A percentile compares a stretch with the other conserved stretches of the same genome.
Conservation (phyloP, 2,329 filamentous ascomycete genomes). For the Elsinoe perseae region DNA sequence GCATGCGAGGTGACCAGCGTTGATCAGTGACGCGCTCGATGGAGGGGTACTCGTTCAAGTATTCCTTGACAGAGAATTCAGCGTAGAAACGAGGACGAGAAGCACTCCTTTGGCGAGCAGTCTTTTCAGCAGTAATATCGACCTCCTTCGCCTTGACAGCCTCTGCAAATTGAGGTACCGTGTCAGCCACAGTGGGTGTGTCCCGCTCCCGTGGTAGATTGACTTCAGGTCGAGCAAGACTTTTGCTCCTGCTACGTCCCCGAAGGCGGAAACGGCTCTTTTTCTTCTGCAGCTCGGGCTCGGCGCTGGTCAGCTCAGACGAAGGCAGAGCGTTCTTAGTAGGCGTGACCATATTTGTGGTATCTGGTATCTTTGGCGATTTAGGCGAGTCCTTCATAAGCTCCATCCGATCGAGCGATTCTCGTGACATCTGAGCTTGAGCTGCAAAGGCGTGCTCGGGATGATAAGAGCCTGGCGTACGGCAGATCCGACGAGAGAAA, state of each 20-base stretch:
- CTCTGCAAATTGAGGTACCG: constrained; percentile 16
- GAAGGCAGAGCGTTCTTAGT: not conserved
- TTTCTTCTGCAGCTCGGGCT: constrained; percentile 19
- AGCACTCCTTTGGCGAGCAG: not conserved
- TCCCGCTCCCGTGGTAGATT: constrained; percentile 14
- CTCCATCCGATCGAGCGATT: not conserved
- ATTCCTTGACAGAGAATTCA: constrained; percentile 5
- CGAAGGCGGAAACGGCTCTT: constrained; percentile 18
- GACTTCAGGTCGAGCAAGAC: constrained; percentile 18
- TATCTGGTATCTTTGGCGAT: not conserved
- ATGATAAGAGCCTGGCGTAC: constrained; percentile 7
- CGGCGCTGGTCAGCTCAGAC: constrained; percentile 3
- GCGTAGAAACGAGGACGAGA: constrained; percentile 2
- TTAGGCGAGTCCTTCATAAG: not conserved
- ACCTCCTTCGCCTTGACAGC: not conserved
- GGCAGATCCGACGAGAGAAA: constrained; percentile 27
- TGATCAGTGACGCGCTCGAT: constrained; percentile 9
- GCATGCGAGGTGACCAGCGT: constrained; percentile 7
- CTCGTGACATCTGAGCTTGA: not conserved
- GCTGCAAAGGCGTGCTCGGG: constrained; percentile 13
- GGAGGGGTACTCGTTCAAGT: not conserved
- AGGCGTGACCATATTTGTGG: not conserved
- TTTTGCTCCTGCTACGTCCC: constrained; percentile 25
- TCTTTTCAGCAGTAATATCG: not conserved
- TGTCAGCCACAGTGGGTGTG: constrained; percentile 22